Percentiles rank a stretch among this genome's conserved stretches.
Evolutionary conservation across 2,329 filamentous ascomycete species (phyloP).

Genomic region (Ceratocystis alfenasii): DNA sequence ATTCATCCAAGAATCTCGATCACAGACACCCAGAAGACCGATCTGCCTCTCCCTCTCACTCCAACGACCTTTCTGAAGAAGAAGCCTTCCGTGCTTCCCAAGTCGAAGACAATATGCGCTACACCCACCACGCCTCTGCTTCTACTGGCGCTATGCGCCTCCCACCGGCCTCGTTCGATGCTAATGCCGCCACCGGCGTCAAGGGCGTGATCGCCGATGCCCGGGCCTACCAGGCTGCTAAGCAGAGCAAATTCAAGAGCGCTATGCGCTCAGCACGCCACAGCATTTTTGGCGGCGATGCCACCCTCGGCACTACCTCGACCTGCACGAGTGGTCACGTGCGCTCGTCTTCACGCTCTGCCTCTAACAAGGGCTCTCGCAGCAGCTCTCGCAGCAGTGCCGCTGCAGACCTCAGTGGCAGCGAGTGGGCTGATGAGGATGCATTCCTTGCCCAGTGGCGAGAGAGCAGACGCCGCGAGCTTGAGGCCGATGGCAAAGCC

Average conservation of each 20-base stretch:
- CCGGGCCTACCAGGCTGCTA: constrained; percentile 59
- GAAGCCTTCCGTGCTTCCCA: constrained; percentile 41
- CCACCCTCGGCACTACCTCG: constrained; percentile 17
- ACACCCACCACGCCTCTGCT: constrained; percentile 41
- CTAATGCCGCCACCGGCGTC: constrained; percentile 62
- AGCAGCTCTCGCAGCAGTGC: constrained; percentile 30
- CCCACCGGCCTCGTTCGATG: constrained; percentile 51
- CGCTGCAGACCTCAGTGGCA: constrained; percentile 30
- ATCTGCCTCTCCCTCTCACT: constrained; percentile 32
- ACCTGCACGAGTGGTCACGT: constrained; percentile 23
- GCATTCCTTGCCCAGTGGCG: constrained; percentile 77
- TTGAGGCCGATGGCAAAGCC: constrained; percentile 49
- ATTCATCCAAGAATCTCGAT: constrained; percentile 33
- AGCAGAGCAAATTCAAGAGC: constrained; percentile 43
- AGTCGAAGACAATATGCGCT: constrained; percentile 54
- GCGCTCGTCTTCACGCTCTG: constrained; percentile 27
- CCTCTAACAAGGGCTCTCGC: constrained; percentile 37
- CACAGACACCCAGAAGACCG: constrained; percentile 48
- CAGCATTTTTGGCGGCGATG: constrained; percentile 42
- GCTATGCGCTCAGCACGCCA: constrained; percentile 41
- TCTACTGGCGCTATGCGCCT: constrained; percentile 43
- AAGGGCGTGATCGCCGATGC: constrained; percentile 83
- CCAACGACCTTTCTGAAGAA: constrained; percentile 46
- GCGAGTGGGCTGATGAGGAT: constrained; percentile 50
- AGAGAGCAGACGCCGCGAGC: constrained; percentile 62